Evolutionary conservation across 1,139 yeast genomes (phyloP).

Genomic region (Blastobotrys niveus): DNA sequence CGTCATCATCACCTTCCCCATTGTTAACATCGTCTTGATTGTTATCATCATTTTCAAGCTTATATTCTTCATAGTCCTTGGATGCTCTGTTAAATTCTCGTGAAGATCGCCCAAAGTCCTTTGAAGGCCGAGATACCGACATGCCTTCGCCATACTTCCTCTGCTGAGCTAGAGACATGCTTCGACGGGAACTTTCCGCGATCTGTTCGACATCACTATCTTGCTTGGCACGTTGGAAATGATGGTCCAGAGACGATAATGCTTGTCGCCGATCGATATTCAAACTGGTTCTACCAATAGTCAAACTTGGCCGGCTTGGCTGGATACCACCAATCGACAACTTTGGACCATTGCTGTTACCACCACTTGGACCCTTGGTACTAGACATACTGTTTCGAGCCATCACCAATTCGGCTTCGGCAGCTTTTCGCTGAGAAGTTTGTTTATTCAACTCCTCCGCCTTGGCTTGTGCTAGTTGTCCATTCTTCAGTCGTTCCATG

Average conservation of each 20-base stretch:
- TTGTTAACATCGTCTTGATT: not conserved
- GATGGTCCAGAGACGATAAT: constrained; percentile 47
- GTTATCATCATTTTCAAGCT: too few relatives aligned
- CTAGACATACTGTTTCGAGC: constrained; percentile 38
- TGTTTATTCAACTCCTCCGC: constrained; percentile 57
- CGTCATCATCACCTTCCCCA: constrained; percentile 22
- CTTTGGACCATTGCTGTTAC: not conserved
- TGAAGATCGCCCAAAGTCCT: constrained; percentile 15
- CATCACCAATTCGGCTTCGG: constrained; percentile 73
- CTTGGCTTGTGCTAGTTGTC: constrained; percentile 54
- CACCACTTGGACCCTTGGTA: not conserved
- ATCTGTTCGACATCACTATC: constrained; percentile 59
- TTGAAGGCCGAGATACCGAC: constrained; percentile 6
- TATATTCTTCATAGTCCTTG: too few relatives aligned
- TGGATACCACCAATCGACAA: constrained; percentile 5
- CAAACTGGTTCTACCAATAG: constrained; percentile 26
- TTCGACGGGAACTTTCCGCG: constrained; percentile 53
- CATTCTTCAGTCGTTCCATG: constrained; percentile 59
- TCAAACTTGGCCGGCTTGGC: constrained; percentile 12
- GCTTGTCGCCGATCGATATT: constrained; percentile 29
- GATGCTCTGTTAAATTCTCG: constrained; percentile 31
- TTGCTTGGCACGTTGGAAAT: constrained; percentile 42
- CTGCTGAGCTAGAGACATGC: constrained; percentile 50
- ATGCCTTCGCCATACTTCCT: constrained; percentile 57
- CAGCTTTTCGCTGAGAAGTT: constrained; percentile 59